Percentiles rank a stretch among this genome's conserved stretches.
phyloP scores from a whole-genome alignment of 2,329 filamentous ascomycete genomes.

The Diplocarpon rosae region DNA sequence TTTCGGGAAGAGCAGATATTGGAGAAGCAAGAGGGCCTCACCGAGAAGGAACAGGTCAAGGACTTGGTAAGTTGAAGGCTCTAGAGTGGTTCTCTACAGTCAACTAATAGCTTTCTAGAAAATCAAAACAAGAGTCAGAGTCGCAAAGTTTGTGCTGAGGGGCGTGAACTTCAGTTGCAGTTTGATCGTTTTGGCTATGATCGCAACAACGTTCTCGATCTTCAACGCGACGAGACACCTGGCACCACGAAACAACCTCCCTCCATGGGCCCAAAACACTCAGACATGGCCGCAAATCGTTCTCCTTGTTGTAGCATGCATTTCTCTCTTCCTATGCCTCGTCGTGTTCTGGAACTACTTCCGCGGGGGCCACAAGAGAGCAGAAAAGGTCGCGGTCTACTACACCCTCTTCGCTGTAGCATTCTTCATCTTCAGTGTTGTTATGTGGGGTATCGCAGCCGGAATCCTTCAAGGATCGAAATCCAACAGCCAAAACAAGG shows the following conservation, averaged over 20 bases:
- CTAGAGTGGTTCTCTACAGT: background rate
- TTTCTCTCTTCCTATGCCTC: constrained; percentile 72
- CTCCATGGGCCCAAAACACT: constrained; percentile 72
- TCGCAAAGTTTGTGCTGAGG: constrained; percentile 92
- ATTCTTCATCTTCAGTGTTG: constrained; percentile 86
- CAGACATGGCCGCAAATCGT: constrained; percentile 83
- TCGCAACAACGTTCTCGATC: constrained; percentile 78
- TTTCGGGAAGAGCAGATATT: constrained; percentile 80
- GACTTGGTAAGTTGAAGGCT: constrained; percentile 58
- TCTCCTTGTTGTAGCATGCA: constrained; percentile 64
- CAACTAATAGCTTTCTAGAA: constrained; percentile 49
- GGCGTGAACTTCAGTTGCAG: constrained; percentile 96
- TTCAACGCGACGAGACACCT: constrained; percentile 80
- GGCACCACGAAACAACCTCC: constrained; percentile 66
- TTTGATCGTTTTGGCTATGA: constrained; percentile 84
- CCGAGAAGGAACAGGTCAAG: constrained; percentile 77
- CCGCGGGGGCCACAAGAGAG: constrained; percentile 74
- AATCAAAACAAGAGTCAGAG: constrained; percentile 80
- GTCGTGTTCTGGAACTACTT: constrained; percentile 77
- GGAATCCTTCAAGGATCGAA: constrained; percentile 72
- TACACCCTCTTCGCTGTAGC: constrained; percentile 89
- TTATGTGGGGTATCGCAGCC: constrained; percentile 86
- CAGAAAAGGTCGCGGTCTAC: constrained; percentile 89
- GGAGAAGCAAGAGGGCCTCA: constrained; percentile 71
- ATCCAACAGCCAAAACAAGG: constrained; percentile 63